phyloP scores from a whole-genome alignment of 345 rosid genomes.

The Lumnitzera littorea region DNA sequence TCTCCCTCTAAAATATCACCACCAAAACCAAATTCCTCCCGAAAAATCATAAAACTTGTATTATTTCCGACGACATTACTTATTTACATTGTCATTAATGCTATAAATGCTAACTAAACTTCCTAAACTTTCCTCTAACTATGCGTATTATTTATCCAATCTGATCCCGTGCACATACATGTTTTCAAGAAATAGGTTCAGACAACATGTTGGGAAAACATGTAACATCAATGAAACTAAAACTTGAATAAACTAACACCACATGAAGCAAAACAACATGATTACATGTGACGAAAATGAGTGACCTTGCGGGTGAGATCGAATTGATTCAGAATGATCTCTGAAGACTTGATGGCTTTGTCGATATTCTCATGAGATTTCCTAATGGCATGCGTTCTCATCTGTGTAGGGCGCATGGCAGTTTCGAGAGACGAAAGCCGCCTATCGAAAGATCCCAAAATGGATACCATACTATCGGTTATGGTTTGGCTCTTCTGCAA shows the following conservation, averaged over 20 bases:
- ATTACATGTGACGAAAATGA: neutral
- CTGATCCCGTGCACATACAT: too few species aligned
- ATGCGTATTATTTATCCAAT: too few species aligned
- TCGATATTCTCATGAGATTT: slow-evolving; percentile 90
- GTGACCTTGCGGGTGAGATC: slow-evolving; percentile 75
- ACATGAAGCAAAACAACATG: neutral
- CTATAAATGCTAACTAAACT: too few species aligned
- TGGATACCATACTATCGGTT: slow-evolving; percentile 85
- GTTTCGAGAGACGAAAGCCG: slow-evolving; percentile 98
- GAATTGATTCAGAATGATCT: slow-evolving; percentile 66
- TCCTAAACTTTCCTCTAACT: too few species aligned
- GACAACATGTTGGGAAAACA: too few species aligned
- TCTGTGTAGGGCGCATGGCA: slow-evolving; percentile 99
- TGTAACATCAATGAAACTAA: too few species aligned
- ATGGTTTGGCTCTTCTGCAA: slow-evolving; percentile 79
- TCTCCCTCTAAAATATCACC: too few species aligned
- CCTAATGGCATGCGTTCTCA: slow-evolving; percentile 86
- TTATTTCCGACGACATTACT: too few species aligned
- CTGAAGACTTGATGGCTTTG: slow-evolving; percentile 69
- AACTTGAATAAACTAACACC: neutral
- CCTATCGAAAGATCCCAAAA: slow-evolving; percentile 92
- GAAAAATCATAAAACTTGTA: too few species aligned
- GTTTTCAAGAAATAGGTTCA: too few species aligned
- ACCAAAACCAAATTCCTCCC: too few species aligned
- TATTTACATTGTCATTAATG: too few species aligned